These are phyloP conservation scores for Bacidia rubella DNA, from an alignment of 495 filamentous ascomycete species.

Conservation along the genomic window DNA sequence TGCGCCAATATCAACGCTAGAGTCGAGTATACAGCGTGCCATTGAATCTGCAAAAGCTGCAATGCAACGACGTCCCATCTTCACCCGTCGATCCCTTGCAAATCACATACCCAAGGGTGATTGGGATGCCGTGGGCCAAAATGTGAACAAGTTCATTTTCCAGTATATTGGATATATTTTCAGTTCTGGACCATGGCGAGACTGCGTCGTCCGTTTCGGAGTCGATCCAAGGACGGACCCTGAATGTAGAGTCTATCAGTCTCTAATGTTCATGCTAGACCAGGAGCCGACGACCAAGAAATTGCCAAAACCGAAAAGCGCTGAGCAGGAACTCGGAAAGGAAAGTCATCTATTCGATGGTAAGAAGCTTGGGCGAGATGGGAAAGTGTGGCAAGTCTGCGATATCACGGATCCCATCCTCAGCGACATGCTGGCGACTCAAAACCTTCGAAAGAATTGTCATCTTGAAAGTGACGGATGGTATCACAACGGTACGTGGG, in stretches of 20 bases:
- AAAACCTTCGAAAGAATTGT: conserved; percentile 31
- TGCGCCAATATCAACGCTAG: conserved; percentile 31
- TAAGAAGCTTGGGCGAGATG: conserved; percentile 48
- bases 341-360: conserved; percentile 74
- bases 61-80: conserved; percentile 65
- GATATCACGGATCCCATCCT: conserved; percentile 76
- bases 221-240: conserved; percentile 69
- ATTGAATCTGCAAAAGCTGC: conserved; percentile 44
- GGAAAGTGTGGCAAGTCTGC: conserved; percentile 84
- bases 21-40: conserved; percentile 39
- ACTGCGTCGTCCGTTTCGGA: conserved; percentile 71
- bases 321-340: conserved; percentile 9
- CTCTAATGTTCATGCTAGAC: conserved; percentile 59
- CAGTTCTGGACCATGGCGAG: conserved; percentile 77
- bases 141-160: conserved; percentile 47
- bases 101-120: conserved; percentile 37
- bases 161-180: conserved; percentile 82
- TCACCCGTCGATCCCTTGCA: conserved; percentile 66
- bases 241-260: conserved; percentile 70
- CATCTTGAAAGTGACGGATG: conserved; percentile 55
- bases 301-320: conserved; percentile 3
- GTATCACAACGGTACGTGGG: conserved; percentile 63
- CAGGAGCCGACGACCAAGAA: conserved; percentile 3
- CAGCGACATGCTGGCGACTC: conserved; percentile 34
- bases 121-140: conserved; percentile 31